Evolutionary conservation across 2,329 filamentous ascomycete species (phyloP).

Genomic region (Apiospora pterosperma): DNA sequence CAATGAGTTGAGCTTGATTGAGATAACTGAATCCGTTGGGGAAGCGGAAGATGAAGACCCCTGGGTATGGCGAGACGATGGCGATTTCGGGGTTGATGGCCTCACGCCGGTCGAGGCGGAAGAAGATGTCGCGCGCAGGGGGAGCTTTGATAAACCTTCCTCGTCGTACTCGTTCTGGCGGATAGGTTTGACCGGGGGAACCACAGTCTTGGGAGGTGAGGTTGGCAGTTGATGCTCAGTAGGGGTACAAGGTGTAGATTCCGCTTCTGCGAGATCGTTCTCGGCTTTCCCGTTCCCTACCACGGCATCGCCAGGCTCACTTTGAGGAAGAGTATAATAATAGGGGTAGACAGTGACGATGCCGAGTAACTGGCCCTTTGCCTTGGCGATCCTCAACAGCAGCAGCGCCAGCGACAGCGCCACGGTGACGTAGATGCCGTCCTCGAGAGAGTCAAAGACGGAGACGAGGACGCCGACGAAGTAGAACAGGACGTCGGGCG

Average conservation of each 20-base stretch:
- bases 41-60: conserved; percentile 94
- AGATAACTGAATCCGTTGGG: conserved; percentile 95
- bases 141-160: conserved; percentile 7
- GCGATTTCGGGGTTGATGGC: conserved; percentile 83
- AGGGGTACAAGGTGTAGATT: background rate
- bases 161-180: background rate
- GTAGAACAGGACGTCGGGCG: conserved; percentile 87
- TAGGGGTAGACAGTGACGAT: conserved; percentile 81
- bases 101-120: conserved; percentile 83
- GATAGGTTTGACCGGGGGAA: background rate
- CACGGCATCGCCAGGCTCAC: conserved; percentile 48
- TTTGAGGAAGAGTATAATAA: conserved; percentile 68
- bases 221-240: background rate
- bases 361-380: conserved; percentile 80
- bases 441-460: conserved; percentile 83
- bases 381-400: conserved; percentile 78
- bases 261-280: conserved; percentile 41
- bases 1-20: conserved; percentile 84
- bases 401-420: conserved; percentile 72
- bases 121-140: conserved; percentile 69
- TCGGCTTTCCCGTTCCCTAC: conserved; percentile 56
- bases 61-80: conserved; percentile 79
- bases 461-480: conserved; percentile 90
- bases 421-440: conserved; percentile 88
- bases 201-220: background rate